Conservation (phyloP, 2,329 filamentous ascomycete genomes). For the Sporothrix brasiliensis region DNA sequence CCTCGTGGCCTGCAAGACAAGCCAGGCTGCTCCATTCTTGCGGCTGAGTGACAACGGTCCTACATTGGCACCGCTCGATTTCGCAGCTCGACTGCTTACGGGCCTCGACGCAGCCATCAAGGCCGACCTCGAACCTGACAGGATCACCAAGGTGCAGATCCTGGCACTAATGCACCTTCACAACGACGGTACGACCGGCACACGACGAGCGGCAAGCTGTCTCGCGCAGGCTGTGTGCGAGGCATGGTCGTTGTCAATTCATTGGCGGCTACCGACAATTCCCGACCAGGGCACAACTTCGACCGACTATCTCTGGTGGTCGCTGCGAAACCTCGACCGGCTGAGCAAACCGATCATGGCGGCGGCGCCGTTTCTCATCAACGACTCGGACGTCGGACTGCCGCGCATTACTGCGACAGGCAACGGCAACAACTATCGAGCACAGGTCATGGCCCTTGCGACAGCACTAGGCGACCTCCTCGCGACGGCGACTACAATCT, state of each 20-base stretch:
- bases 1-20: conserved; percentile 14
- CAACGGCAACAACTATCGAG: not conserved
- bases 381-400: conserved; percentile 13
- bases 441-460: conserved; percentile 17
- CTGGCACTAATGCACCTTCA: conserved; percentile 25
- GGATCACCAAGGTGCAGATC: conserved; percentile 23
- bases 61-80: conserved; percentile 7
- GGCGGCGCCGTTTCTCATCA: conserved; percentile 12
- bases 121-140: conserved; percentile 22
- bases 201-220: conserved; percentile 9
- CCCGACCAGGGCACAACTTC: not conserved
- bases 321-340: conserved; percentile 21
- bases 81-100: conserved; percentile 5
- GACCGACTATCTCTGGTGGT: conserved; percentile 20
- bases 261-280: not conserved
- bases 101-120: conserved; percentile 21
- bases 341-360: conserved; percentile 27
- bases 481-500: conserved; percentile 12
- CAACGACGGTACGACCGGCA: conserved; percentile 17
- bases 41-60: not conserved
- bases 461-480: conserved; percentile 5
- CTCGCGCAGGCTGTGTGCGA: conserved; percentile 20
- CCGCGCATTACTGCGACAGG: not conserved
- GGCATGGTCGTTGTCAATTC: conserved; percentile 18
- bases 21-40: not conserved